phyloP scores from a whole-genome alignment of 768 basidiomycete genomes.

The Hortiboletus campestris region DNA sequence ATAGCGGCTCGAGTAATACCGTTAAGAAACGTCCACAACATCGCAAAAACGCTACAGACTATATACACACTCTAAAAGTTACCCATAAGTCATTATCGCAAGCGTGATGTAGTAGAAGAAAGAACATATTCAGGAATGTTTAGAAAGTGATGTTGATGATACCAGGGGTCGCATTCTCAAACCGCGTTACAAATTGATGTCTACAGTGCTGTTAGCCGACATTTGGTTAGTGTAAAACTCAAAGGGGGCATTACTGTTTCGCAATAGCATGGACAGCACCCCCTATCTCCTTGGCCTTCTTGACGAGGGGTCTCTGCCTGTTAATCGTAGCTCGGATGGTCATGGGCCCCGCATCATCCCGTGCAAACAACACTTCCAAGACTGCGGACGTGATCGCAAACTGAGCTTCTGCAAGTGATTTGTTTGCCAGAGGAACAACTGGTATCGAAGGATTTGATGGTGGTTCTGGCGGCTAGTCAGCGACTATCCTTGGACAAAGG shows the following conservation, averaged over 20 bases:
- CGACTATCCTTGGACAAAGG: neutral
- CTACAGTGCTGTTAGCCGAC: conserved; percentile 15
- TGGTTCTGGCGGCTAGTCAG: conserved; percentile 13
- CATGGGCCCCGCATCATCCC: conserved; percentile 19
- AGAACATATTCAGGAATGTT: conserved; percentile 1
- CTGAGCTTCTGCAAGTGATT: conserved; percentile 1
- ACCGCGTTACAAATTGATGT: conserved; percentile 13
- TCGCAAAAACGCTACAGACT: conserved; percentile 12
- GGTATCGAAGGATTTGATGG: neutral
- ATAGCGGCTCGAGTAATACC: conserved; percentile 2
- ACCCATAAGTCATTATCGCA: conserved; percentile 18
- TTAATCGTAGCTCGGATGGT: conserved; percentile 5
- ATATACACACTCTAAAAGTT: conserved; percentile 9
- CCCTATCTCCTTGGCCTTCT: conserved; percentile 1
- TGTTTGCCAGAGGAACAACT: conserved; percentile 1
- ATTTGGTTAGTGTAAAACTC: neutral
- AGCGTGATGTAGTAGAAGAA: neutral
- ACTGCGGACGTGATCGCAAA: conserved; percentile 5
- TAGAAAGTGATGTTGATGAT: conserved; percentile 22
- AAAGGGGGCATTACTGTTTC: conserved; percentile 11
- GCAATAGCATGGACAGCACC: conserved; percentile 9
- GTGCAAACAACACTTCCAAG: conserved; percentile 6
- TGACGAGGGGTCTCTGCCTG: neutral
- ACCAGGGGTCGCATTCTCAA: neutral
- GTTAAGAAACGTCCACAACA: conserved; percentile 11